Base-by-base conservation (phyloP, 495 filamentous ascomycete species). In the Bacidia gigantensis region DNA sequence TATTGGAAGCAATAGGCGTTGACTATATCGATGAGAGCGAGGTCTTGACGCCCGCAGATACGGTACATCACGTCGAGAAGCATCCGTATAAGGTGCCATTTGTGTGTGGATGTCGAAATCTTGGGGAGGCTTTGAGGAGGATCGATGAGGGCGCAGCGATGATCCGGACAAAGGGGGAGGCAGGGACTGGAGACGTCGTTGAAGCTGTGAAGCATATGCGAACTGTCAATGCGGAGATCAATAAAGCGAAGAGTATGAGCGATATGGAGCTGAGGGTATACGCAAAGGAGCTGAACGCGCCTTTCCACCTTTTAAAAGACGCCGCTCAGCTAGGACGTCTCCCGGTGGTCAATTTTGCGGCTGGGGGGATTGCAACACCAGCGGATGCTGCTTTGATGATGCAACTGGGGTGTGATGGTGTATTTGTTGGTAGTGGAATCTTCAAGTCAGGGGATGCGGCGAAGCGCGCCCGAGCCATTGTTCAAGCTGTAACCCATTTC, bases 321-420 rank as follows among this genome's bases (percentile, higher is more conserved):
- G 86, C 84, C 9, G 92, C 88, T 1, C 77, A 86, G 74, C 75
- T 95, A 56, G 86, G 85, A 49, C 78, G 92, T 55, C 73, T 98
- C 55, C 92, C 92, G 0, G 92, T 98, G 1, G 92, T 98, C 44
- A 98, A 98, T 77, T 98, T 98, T 60, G 92, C 92, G 2, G 92
- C 92, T n/a, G 92, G 92, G 17, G 92, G 92, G 49, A 81, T 98
- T 35, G 92, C 92, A 11, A 98, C 92, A 11, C 92, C 92, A 0
- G 92, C 92, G 2, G 92, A 98, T 72, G 92, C 92, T 12, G 92
- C 92, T 26, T 74, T 98, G 38, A 98, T 98, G 92, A 98, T 98
- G 92, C 89, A 96, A 70, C 70, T 98, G 50, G 92, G 92, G 53
- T 98, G 92, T 64, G 92, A 98, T 63, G 92, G 92, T 51, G 92